Base-by-base conservation (phyloP, 352 stramenopile species). In the Globisporangium cederbergense region DNA sequence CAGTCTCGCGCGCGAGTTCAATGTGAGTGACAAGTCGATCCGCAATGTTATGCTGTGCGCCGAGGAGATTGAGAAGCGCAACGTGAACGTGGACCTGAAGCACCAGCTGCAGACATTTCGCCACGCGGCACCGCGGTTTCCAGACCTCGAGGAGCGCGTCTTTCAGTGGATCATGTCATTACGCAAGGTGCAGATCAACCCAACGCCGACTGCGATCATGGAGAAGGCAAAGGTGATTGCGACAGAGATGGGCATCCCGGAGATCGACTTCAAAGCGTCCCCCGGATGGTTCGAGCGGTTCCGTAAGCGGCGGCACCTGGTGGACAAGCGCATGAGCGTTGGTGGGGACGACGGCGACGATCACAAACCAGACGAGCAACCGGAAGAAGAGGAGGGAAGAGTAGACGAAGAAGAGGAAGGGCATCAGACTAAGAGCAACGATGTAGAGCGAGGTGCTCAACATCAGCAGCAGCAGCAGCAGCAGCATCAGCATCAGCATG, bases 261-360 rank as follows among this genome's bases (percentile, higher is more conserved):
- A 55, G 14, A 30, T 47, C 14, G 57, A 45, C 9, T 68, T 68
- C 32, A 68, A 68, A 22, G 63, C 40, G 4, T 64, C 63, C 4
- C 34, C 63, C 1, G 63, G 56, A 9, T 68, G 56, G 63, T 56
- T 68, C 20, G 63, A 68, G 47, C 55, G 57, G 10, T 68, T 68
- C 47, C 62, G 62, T 10, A 62, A 60, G 34, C 52, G 62, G 7
- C 42, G 53, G 16, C 62, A 32, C 10, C 45, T 67, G 30, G 55
- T 49, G 3, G 62, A 67, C 53, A 56, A 40, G 32, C 62, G 62
- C 18, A 32, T 62, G 53, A 67, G 53, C 45, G 34, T 67, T 22
- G 62, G 53, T 8, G 62, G 62, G 10, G n/a, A 62, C 34, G 62
- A 62, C 36, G 32, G 22, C 22, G 51, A 47, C 7, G 22, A 55